A percentile compares a stretch with the other conserved stretches of the same genome.
Conservation (phyloP, 306 rosid species). For the Dryas drummondii region DNA sequence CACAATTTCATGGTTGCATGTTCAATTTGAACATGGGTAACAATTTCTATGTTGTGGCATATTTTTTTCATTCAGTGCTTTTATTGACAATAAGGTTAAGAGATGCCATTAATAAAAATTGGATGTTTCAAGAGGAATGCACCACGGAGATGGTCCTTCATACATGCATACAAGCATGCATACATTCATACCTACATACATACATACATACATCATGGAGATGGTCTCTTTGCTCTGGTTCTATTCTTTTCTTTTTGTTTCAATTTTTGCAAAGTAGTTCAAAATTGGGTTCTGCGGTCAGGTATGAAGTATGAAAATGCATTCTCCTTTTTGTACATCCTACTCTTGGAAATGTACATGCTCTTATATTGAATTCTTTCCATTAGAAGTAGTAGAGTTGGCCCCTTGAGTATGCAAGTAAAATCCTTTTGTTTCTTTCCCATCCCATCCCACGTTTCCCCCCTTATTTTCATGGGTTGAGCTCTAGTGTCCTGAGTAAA, state of each 20-base stretch:
- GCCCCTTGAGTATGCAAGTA: not conserved
- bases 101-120: not conserved
- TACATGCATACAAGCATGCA: not conserved
- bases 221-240: not conserved
- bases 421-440: not conserved
- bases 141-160: not conserved
- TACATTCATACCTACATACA: not conserved
- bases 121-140: slow-evolving; percentile 1
- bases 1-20: not conserved
- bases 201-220: too few species aligned
- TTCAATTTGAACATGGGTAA: not conserved
- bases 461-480: not conserved
- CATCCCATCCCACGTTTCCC: not conserved
- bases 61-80: not conserved
- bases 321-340: not conserved
- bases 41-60: not conserved
- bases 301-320: not conserved
- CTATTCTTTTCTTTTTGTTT: not conserved
- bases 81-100: slow-evolving; percentile 1
- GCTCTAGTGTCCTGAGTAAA: not conserved
- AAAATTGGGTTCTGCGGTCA: not conserved
- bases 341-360: not conserved
- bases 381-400: not conserved
- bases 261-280: not conserved
- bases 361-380: not conserved